Conservation (phyloP, 1,139 yeast species). For the Geotrichum histeridarum region DNA sequence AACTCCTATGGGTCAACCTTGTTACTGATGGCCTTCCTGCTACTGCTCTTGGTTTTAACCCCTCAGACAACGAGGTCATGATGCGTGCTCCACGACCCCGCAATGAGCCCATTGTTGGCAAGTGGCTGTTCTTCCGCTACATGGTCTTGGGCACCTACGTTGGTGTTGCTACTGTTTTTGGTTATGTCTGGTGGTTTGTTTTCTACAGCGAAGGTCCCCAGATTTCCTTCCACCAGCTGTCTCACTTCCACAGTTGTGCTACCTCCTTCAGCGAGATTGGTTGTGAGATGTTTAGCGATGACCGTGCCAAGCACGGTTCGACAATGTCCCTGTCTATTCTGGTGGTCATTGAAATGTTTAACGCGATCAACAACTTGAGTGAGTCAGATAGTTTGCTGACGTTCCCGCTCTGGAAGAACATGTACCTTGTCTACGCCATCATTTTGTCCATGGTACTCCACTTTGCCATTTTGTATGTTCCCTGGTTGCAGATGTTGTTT, state of each 20-base stretch:
- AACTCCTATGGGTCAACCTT: slow-evolving; percentile 37
- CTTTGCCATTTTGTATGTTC: slow-evolving; percentile 36
- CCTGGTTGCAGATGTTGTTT: slow-evolving; percentile 36
- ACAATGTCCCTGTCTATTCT: slow-evolving; percentile 41
- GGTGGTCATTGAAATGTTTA: slow-evolving; percentile 42
- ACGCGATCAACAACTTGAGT: slow-evolving; percentile 40
- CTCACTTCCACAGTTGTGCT: slow-evolving; percentile 39
- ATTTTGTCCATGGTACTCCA: slow-evolving; percentile 37
- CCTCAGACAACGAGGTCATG: slow-evolving; percentile 36
- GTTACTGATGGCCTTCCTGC: slow-evolving; percentile 39
- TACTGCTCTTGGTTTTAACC: slow-evolving; percentile 39
- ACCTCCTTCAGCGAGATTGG: slow-evolving; percentile 35
- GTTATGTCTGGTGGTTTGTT: slow-evolving; percentile 42
- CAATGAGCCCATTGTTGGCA: slow-evolving; percentile 39
- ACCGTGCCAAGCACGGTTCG: slow-evolving; percentile 34
- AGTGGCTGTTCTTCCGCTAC: slow-evolving; percentile 40
- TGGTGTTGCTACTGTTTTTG: slow-evolving; percentile 42
- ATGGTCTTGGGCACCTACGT: slow-evolving; percentile 41
- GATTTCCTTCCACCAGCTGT: slow-evolving; percentile 34
- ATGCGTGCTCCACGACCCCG: slow-evolving; percentile 34
- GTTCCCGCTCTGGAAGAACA: slow-evolving; percentile 40
- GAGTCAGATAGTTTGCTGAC: slow-evolving; percentile 40
- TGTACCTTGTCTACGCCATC: slow-evolving; percentile 39
- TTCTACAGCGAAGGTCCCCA: slow-evolving; percentile 37
- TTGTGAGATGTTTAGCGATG: slow-evolving; percentile 35